Conservation (phyloP, 352 stramenopile species). For the Globisporangium spinosum region DNA sequence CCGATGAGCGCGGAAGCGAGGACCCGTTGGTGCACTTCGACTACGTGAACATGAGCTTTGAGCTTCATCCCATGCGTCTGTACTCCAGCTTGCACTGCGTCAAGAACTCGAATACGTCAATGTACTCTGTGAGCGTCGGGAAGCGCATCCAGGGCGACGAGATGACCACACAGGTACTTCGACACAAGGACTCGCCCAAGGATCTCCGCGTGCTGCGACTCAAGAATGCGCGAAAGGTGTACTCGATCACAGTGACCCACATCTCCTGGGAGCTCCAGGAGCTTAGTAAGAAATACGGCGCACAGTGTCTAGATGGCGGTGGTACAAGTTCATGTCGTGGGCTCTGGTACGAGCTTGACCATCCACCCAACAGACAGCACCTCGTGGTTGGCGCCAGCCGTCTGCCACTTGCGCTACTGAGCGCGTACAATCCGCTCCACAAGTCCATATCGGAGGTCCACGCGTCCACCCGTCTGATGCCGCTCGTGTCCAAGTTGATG, state of each 20-base stretch:
- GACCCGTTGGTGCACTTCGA: constrained; percentile 1
- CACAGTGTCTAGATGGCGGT: not conserved
- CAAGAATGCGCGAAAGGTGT: constrained; percentile 13
- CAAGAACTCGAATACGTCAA: constrained; percentile 9
- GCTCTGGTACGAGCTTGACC: constrained; percentile 1
- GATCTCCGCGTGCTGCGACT: not conserved
- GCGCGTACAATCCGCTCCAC: not conserved
- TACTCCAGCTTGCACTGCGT: not conserved
- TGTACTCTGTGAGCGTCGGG: constrained; percentile 8
- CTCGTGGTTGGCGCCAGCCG: not conserved
- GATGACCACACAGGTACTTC: not conserved
- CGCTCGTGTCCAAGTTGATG: constrained; percentile 8
- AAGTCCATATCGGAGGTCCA: not conserved
- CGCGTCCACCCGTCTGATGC: not conserved
- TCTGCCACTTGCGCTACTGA: constrained; percentile 1
- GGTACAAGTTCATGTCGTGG: not conserved
- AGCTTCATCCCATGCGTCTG: not conserved
- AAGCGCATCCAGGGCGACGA: constrained; percentile 10
- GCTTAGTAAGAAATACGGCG: not conserved
- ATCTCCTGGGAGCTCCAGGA: constrained; percentile 8
- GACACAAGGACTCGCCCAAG: not conserved
- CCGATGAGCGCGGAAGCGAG: constrained; percentile 1
- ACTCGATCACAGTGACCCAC: constrained; percentile 11
- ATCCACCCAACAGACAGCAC: not conserved
- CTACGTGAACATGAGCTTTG: not conserved